Base-by-base conservation (phyloP, 371 early-diverging fungal species). In the Choanephora cucurbitarum region DNA sequence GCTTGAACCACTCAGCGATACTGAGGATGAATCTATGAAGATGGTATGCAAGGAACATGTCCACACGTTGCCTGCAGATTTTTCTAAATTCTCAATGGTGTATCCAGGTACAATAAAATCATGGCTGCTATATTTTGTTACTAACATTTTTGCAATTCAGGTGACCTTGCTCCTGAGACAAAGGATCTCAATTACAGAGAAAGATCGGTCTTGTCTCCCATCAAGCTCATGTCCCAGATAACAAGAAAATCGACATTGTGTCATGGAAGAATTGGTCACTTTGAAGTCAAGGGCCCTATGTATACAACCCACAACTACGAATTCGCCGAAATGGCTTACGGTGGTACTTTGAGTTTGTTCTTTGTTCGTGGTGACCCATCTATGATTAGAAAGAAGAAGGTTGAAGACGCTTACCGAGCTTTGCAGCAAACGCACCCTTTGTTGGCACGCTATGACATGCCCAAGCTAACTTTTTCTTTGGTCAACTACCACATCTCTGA, bases 271-370 rank as follows among this genome's bases (percentile, higher is more conserved):
- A 49, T 49, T 0, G 50, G 50, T 7, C 57, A 57, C 21, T 57
- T 41, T 39, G 24, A 44, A 9, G 2, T 57, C 0, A 44, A 10
- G 15, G 50, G 50, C 6, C 13, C 34, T 33, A n/a, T 57, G 6
- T 19, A 15, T 17, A n/a, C 14, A 1, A 37, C 15, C 1, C 51
- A 49, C n/a, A 57, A 57, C 13, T 57, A 50, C 34, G 57, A 57
- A 37, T 50, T 50, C 15, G 50, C 57, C 7, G 37, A 50, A 10
- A 44, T 57, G 51, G 28, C 50, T 11, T 50, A 57, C 17, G 43
- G 44, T 18, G 57, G 57, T 7, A 42, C 49, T 1, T 17, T 49
- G 0, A 21, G 50, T 21, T 18, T 57, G 2, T 55, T 40, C 9
- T 55, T 24, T 28, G 40, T 33, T 13, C 21, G 41, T 21, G 55